These are phyloP conservation scores for Smittium culicis DNA, from an alignment of 371 early-diverging fungal species.

Conservation along the genomic window DNA sequence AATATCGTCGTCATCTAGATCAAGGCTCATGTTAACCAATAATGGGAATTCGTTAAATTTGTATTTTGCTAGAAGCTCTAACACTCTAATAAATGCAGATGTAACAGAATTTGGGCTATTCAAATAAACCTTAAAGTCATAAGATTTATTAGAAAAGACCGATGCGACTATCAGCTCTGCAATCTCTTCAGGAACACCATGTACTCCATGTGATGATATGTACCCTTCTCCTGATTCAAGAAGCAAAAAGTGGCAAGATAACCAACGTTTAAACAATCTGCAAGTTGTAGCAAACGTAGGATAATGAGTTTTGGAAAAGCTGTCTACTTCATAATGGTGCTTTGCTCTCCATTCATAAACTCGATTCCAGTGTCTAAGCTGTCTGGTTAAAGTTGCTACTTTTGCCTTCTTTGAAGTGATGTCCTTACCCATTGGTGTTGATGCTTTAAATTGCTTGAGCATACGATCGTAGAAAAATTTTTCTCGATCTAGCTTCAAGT, in stretches of 20 bases:
- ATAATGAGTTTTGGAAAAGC: conserved; percentile 44
- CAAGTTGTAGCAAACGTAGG: conserved; percentile 54
- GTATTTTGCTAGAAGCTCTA: conserved; percentile 54
- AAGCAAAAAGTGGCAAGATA: conserved; percentile 58
- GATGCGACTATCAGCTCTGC: conserved; percentile 33
- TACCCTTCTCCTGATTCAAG: neutral
- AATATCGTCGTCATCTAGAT: conserved; percentile 3
- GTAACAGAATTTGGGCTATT: conserved; percentile 36
- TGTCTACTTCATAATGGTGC: conserved; percentile 53
- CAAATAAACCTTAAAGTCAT: conserved; percentile 9
- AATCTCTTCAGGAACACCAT: conserved; percentile 47
- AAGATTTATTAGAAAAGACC: conserved; percentile 17
- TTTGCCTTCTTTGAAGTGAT: neutral
- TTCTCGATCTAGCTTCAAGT: conserved; percentile 7
- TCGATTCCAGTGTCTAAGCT: conserved; percentile 25
- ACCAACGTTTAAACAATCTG: conserved; percentile 76
- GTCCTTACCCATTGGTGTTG: neutral
- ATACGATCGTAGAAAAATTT: neutral
- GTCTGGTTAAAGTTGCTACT: neutral
- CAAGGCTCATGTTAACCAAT: conserved; percentile 48
- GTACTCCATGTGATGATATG: conserved; percentile 8
- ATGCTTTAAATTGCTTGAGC: neutral
- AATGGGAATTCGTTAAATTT: conserved; percentile 59
- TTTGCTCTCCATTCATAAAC: conserved; percentile 39
- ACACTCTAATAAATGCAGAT: conserved; percentile 56